These are phyloP conservation scores for Daldinia grandis DNA, from an alignment of 495 filamentous ascomycete genomes.

Conservation along the genomic window DNA sequence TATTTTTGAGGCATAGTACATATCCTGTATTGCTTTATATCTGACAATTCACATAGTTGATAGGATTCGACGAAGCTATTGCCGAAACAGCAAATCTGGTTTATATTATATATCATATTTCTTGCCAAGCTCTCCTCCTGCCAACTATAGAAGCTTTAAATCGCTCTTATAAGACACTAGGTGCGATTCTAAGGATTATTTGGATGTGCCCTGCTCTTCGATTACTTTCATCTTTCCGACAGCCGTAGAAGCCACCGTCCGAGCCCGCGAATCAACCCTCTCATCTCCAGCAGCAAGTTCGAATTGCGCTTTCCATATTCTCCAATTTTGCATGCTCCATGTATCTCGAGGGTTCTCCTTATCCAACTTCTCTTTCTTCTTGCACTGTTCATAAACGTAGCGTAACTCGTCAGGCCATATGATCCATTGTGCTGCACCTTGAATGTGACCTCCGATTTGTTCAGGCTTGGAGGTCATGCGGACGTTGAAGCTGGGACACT, in stretches of 20 bases:
- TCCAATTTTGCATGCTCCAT: slow-evolving; percentile 28
- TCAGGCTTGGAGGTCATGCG: slow-evolving; percentile 7
- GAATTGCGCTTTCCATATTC: slow-evolving; percentile 30
- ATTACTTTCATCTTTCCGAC: slow-evolving; percentile 10
- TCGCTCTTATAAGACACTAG: neutral
- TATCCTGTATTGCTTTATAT: neutral
- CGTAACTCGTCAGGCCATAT: slow-evolving; percentile 26
- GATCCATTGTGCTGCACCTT: slow-evolving; percentile 24
- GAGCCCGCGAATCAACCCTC: slow-evolving; percentile 17
- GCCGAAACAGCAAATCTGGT: too few relatives aligned
- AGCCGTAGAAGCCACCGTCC: slow-evolving; percentile 3
- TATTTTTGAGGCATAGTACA: neutral
- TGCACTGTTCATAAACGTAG: slow-evolving; percentile 26
- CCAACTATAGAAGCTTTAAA: too few relatives aligned
- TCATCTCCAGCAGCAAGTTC: slow-evolving; percentile 12
- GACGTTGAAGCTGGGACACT: slow-evolving; percentile 23
- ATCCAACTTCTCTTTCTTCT: slow-evolving; percentile 22
- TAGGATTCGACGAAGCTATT: too few relatives aligned
- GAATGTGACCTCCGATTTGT: slow-evolving; percentile 21
- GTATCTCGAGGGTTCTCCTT: slow-evolving; percentile 27
- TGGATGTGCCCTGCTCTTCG: slow-evolving; percentile 2
- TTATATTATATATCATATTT: too few relatives aligned
- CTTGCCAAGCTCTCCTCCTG: too few relatives aligned
- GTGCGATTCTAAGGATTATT: neutral
- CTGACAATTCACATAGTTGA: too few relatives aligned